Evolutionary conservation across 2,329 filamentous ascomycete genomes (phyloP).

Genomic region (Alternaria brassicae): DNA sequence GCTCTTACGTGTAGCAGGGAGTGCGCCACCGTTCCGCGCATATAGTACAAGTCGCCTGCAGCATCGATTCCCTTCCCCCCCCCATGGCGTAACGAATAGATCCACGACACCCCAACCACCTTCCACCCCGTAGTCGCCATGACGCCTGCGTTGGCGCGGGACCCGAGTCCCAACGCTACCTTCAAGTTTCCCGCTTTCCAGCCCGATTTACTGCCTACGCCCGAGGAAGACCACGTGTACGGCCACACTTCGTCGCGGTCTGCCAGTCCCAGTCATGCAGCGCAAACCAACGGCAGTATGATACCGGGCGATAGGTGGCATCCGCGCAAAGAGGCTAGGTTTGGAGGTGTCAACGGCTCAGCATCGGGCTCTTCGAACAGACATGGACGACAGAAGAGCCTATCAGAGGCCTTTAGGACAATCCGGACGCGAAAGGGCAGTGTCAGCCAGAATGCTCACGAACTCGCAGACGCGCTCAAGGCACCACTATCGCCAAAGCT

Average conservation of each 20-base stretch:
- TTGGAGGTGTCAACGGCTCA: conserved; percentile 53
- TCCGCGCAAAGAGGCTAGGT: conserved; percentile 62
- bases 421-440: conserved; percentile 83
- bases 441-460: conserved; percentile 90
- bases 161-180: conserved; percentile 44
- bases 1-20: conserved; percentile 1
- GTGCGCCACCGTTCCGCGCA: conserved; percentile 4
- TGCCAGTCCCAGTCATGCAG: conserved; percentile 38
- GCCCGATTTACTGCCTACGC: conserved; percentile 50
- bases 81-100: conserved; percentile 43
- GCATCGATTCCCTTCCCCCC: conserved; percentile 18
- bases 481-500: conserved; percentile 89
- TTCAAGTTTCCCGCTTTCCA: conserved; percentile 57
- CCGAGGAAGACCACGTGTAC: conserved; percentile 45
- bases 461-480: conserved; percentile 88
- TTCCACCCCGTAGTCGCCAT: conserved; percentile 32
- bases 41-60: background rate
- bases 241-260: conserved; percentile 45
- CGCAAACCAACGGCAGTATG: conserved; percentile 38
- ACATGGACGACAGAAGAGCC: conserved; percentile 81
- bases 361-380: conserved; percentile 42
- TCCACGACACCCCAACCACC: conserved; percentile 21
- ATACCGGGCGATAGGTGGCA: conserved; percentile 65
- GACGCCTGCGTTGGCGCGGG: conserved; percentile 38
- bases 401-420: conserved; percentile 84